Base-by-base conservation (phyloP, 306 rosid species). In the Rosa multiflora region DNA sequence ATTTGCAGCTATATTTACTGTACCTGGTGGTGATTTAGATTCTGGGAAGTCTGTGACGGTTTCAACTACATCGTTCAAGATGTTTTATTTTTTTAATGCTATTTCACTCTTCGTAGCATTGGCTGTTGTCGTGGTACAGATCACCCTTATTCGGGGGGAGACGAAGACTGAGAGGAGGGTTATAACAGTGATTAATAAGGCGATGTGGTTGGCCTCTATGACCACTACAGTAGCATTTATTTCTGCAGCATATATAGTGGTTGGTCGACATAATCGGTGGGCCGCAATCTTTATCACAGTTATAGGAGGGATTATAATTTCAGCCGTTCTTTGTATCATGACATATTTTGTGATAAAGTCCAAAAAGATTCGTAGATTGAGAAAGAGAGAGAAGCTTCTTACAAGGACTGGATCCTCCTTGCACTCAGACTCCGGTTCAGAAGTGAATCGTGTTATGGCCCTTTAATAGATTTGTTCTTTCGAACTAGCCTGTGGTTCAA, bases 171-270 rank as follows among this genome's bases (percentile, higher is more conserved):
- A 92, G 83, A 91, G 92, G 67, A 85, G 74, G 82, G 99, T 94
- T 49, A 87, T 87, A 40, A 90, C 85, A 74, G 95, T 94, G 83
- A 91, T 94, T 78, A 94, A 94, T 59, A 94, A 94, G 90, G 67
- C 91, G 88, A 91, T 94, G 99, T 92, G 97, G 97, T 76, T 94
- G 76, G 99, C 99, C 77, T 87, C 97, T 44, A 89, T 89, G 2
- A 81, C 89, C 78, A 92, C 95, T 56, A 79, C 97, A 2, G 77
- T 92, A 72, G 88, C 99, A 2, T 94, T 89, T 81, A 73, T 87
- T 32, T 79, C 99, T 14, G 86, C 97, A 18, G 80, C 98, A 72
- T 92, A 90, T 77, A 94, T 92, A 72, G 91, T 92, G 5, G 86
- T 87, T 69, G 98, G 98, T 63, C 83, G 97, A 20, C 88, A 59